Percentiles rank a stretch among this genome's conserved stretches.
phyloP scores from a whole-genome alignment of 2,329 filamentous ascomycete species.

The Cordyceps cateniannulata region DNA sequence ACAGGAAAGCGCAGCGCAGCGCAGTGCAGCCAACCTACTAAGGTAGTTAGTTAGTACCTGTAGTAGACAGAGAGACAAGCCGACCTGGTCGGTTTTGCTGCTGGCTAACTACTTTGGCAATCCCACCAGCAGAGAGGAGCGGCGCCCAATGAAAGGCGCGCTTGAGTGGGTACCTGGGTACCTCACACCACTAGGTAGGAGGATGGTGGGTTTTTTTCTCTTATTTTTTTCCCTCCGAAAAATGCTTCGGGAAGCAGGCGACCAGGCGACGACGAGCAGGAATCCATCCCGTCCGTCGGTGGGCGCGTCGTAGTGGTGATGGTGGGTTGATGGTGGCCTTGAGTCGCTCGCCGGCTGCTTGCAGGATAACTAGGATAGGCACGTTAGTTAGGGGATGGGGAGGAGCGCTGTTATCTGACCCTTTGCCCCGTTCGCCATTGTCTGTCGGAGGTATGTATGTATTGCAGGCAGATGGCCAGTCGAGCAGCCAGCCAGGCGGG shows the following conservation, averaged over 20 bases:
- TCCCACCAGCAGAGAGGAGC: conserved; percentile 7
- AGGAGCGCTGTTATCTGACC: too few species aligned
- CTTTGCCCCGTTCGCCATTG: too few species aligned
- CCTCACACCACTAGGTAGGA: conserved; percentile 1
- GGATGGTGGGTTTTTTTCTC: neutral
- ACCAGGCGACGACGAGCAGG: neutral
- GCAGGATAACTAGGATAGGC: too few species aligned
- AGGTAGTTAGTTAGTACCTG: too few species aligned
- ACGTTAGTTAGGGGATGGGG: too few species aligned
- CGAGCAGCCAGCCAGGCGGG: neutral
- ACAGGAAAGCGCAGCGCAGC: conserved; percentile 5
- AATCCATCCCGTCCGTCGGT: neutral
- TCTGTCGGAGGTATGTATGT: too few species aligned
- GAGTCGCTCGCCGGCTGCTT: neutral
- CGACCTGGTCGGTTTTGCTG: neutral
- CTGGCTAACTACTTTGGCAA: conserved; percentile 7
- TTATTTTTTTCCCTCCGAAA: neutral
- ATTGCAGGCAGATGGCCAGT: too few species aligned
- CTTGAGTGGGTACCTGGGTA: conserved; percentile 8
- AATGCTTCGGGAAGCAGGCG: neutral
- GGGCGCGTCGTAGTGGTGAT: neutral
- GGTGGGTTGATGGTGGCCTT: neutral
- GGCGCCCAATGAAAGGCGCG: conserved; percentile 5
- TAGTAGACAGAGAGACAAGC: neutral
- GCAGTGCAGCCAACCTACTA: too few species aligned